Evolutionary conservation across 2,329 filamentous ascomycete species (phyloP).

Genomic region (Neonectria sp.): DNA sequence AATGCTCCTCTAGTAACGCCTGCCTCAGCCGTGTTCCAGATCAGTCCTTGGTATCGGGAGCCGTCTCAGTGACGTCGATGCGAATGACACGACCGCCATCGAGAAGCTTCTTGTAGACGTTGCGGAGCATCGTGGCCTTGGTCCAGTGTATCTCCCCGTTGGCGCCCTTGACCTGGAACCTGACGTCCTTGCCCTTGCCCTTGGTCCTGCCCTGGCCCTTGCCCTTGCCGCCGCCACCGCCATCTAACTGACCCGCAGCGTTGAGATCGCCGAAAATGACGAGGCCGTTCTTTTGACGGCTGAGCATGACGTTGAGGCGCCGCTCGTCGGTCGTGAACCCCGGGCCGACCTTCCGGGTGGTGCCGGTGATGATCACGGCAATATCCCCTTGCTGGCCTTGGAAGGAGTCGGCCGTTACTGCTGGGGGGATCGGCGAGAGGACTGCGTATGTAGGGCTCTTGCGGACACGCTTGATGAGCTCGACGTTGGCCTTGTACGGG

Average conservation of each 20-base stretch:
- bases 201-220: too few relatives aligned
- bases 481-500: conserved; percentile 37
- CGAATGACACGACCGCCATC: too few relatives aligned
- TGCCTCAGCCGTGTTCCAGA: too few relatives aligned
- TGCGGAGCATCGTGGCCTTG: neutral
- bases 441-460: conserved; percentile 22
- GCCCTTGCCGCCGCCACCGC: too few relatives aligned
- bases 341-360: conserved; percentile 11
- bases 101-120: neutral
- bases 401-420: conserved; percentile 38
- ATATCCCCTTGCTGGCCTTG: conserved; percentile 45
- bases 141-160: neutral
- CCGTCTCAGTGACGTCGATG: too few relatives aligned
- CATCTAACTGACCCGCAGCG: neutral
- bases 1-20: too few relatives aligned
- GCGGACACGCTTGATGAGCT: conserved; percentile 16
- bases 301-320: conserved; percentile 39
- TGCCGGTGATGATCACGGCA: conserved; percentile 32
- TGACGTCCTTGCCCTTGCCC: neutral
- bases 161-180: neutral
- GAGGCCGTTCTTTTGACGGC: conserved; percentile 33
- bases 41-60: too few relatives aligned
- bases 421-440: conserved; percentile 26
- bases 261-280: conserved; percentile 39
- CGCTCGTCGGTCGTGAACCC: conserved; percentile 33